These are phyloP conservation scores for Pouteria glomerata DNA, from an alignment of 148 eudicot species.

Conservation along the genomic window DNA sequence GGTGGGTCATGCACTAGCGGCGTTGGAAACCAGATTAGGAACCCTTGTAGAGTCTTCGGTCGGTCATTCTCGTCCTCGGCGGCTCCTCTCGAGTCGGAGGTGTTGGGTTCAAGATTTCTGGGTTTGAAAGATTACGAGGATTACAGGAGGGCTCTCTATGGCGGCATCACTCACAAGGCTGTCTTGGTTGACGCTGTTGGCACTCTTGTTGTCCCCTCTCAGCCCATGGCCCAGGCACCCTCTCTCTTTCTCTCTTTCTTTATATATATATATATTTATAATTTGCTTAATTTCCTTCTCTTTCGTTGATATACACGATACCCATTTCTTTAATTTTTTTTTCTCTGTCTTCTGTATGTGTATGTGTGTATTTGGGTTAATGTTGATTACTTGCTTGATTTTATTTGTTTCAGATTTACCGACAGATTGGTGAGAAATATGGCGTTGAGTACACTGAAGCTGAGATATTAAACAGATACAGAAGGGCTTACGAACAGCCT, in stretches of 20 bases:
- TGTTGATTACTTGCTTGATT: too few species aligned
- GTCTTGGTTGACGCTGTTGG: constrained; percentile 94
- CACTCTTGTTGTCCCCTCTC: constrained; percentile 83
- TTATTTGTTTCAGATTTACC: constrained; percentile 61
- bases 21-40: neutral
- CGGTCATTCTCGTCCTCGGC: constrained; percentile 30
- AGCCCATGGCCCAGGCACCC: constrained; percentile 85
- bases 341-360: neutral
- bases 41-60: constrained; percentile 11
- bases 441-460: constrained; percentile 73
- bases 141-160: constrained; percentile 64
- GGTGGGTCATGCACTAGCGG: neutral
- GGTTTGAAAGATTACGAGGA: constrained; percentile 70
- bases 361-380: neutral
- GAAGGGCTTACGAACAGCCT: constrained; percentile 91
- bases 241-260: neutral
- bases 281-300: neutral
- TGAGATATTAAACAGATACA: constrained; percentile 71
- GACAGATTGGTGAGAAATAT: constrained; percentile 87
- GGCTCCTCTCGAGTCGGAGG: constrained; percentile 18
- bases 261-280: neutral
- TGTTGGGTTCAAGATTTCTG: constrained; percentile 5
- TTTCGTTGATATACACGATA: neutral
- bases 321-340: too few species aligned
- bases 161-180: constrained; percentile 81